Evolutionary conservation across 805 yeast species (phyloP).

Genomic region (Yamadazyma insecticola): DNA sequence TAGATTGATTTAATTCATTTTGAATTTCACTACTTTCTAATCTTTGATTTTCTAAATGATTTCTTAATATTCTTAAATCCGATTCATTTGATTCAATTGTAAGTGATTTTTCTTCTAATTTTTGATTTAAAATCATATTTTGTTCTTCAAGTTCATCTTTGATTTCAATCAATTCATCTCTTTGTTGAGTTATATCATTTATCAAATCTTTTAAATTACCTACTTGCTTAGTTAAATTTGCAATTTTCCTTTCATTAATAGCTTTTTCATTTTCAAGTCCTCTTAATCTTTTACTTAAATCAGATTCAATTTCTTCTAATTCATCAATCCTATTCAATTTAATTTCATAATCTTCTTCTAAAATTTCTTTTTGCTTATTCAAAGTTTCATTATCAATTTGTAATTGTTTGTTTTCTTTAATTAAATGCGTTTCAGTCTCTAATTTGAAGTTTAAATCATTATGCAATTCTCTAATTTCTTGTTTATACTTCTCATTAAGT

Average conservation of each 20-base stretch:
- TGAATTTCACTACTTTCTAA: slow-evolving; percentile 27
- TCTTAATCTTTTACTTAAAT: slow-evolving; percentile 21
- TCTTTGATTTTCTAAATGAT: slow-evolving; percentile 31
- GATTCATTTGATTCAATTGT: slow-evolving; percentile 22
- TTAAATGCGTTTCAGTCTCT: slow-evolving; percentile 61
- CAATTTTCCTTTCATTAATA: slow-evolving; percentile 32
- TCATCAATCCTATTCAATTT: slow-evolving; percentile 41
- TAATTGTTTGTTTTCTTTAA: slow-evolving; percentile 59
- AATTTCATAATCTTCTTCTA: slow-evolving; percentile 27
- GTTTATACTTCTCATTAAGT: slow-evolving; percentile 40
- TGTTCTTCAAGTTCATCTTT: slow-evolving; percentile 29
- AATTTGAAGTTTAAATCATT: slow-evolving; percentile 49
- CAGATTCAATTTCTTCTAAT: slow-evolving; percentile 25
- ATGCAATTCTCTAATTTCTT: slow-evolving; percentile 51
- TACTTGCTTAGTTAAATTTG: slow-evolving; percentile 43
- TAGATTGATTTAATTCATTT: slow-evolving; percentile 32
- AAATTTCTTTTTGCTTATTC: slow-evolving; percentile 16
- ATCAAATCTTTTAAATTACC: slow-evolving; percentile 53
- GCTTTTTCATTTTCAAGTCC: slow-evolving; percentile 31
- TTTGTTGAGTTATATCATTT: slow-evolving; percentile 57
- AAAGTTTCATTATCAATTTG: slow-evolving; percentile 54
- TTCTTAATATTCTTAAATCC: slow-evolving; percentile 26
- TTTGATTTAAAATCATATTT: slow-evolving; percentile 19
- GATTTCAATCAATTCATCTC: slow-evolving; percentile 51
- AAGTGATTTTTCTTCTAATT: slow-evolving; percentile 20